These are phyloP conservation scores for Periconia macrospinosa DNA, from an alignment of 2,329 filamentous ascomycete genomes.

Conservation along the genomic window DNA sequence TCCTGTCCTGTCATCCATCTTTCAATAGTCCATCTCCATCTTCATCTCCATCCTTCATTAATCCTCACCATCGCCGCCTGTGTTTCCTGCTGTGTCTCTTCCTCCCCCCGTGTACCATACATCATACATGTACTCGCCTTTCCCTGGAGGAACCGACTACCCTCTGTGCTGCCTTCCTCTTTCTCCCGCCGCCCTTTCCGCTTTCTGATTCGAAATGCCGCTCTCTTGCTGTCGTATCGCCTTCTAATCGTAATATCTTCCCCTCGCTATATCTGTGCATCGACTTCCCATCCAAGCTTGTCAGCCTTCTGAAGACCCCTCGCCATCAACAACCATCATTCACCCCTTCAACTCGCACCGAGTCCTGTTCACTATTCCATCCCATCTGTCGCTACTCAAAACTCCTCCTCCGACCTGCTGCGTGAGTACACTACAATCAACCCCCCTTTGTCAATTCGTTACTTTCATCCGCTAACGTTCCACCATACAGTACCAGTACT, in stretches of 20 bases:
- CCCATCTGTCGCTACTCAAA: too few relatives aligned
- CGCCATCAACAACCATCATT: neutral
- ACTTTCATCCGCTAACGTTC: neutral
- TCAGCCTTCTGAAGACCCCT: too few relatives aligned
- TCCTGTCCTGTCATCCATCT: neutral
- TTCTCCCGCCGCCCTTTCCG: constrained; percentile 5
- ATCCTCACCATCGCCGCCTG: neutral
- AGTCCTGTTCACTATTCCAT: neutral
- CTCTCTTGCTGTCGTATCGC: constrained; percentile 9
- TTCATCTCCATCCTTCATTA: neutral
- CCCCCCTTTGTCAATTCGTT: neutral
- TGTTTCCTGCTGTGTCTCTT: neutral
- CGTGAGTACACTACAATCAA: neutral
- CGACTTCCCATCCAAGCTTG: neutral
- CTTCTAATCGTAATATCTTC: constrained; percentile 10
- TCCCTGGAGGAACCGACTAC: too few relatives aligned
- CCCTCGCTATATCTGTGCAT: constrained; percentile 1
- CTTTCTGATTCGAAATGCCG: constrained; percentile 6
- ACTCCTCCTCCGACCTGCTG: neutral
- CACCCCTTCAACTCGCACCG: neutral
- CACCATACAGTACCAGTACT: neutral
- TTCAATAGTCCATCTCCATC: neutral
- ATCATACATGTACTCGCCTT: too few relatives aligned
- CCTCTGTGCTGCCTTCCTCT: neutral
- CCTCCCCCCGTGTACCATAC: neutral